Evolutionary conservation across 2,329 filamentous ascomycete species (phyloP), one percentile per base, ranked within the genome.

Genomic region (Ramularia collo-cygni): DNA sequence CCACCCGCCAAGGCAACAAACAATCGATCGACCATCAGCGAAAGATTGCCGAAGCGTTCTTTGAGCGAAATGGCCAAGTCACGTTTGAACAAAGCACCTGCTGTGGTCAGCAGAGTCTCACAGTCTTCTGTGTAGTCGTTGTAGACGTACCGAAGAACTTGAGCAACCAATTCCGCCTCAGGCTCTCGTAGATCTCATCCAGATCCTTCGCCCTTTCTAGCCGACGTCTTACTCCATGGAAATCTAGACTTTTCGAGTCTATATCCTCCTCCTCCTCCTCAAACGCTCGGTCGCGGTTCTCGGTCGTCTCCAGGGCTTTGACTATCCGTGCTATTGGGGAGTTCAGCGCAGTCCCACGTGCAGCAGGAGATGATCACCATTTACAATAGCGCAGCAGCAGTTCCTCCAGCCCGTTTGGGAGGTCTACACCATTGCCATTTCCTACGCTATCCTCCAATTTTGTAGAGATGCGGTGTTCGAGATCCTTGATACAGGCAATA

Each of bases 131-230:
- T n/a, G n/a, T n/a, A n/a, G 21, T 24, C 21, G 21, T 6, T 6
- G 10, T 6, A 6, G 10, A 24, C 21, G 21, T 24, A 12, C 30
- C 42, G 17, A 45, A 16, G 4, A 42, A 12, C 6, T 37, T 30
- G n/a, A 45, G 42, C 17, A 45, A 26, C 21, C 41, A 10, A 18
- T 45, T 45, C 15, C 35, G 13, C n/a, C 38, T 34, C 9, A 45
- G 26, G 13, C 35, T 29, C 3, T 35, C 38, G 17, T 45, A 38
- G 10, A 45, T 13, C n/a, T 15, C 28, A 15, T 45, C 42, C 8
- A 21, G 27, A 29, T 45, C 42, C n/a, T 29, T 14, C 9, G 19
- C 9, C 3, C 42, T 27, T 3, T 37, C 18, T 4, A 45, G 36
- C 3, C 42, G 29, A 2, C 42, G 38, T 7, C 17, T 18, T 8